Evolutionary conservation across 345 rosid species (phyloP).

Genomic region (Populus pruinosa): DNA sequence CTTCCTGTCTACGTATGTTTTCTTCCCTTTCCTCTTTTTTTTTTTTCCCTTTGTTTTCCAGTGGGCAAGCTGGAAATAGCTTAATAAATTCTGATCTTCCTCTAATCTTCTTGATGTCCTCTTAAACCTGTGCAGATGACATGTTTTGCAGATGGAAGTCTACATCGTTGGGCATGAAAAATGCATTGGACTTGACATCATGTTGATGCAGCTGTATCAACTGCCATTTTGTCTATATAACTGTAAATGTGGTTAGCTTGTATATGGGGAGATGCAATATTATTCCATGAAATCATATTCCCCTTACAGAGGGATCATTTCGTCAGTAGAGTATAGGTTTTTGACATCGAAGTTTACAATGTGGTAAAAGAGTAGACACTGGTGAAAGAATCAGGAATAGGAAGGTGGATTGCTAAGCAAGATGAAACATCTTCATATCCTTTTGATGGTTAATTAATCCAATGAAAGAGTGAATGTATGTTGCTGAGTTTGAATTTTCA

Average conservation of each 20-base stretch:
- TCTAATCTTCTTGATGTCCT: not conserved
- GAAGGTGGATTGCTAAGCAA: not conserved
- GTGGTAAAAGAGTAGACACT: not conserved
- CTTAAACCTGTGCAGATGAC: slow-evolving; percentile 36
- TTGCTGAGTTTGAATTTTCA: not conserved
- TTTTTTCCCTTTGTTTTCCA: not conserved
- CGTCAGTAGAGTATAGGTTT: slow-evolving; percentile 18
- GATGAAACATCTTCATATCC: not conserved
- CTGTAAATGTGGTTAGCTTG: slow-evolving; percentile 35
- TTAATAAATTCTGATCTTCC: not conserved
- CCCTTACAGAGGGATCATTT: slow-evolving; percentile 2
- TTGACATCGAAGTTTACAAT: slow-evolving; percentile 6
- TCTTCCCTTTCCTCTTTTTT: not conserved
- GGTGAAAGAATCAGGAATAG: slow-evolving; percentile 13
- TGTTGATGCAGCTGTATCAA: slow-evolving; percentile 18
- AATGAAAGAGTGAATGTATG: not conserved
- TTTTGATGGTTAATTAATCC: not conserved
- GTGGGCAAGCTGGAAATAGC: not conserved
- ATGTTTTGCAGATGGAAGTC: slow-evolving; percentile 1
- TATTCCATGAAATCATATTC: slow-evolving; percentile 6
- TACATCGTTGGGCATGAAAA: slow-evolving; percentile 4
- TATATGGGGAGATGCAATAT: slow-evolving; percentile 29
- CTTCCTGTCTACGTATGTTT: too few relatives aligned
- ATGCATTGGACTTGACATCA: not conserved
- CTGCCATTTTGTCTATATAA: slow-evolving; percentile 19